Evolutionary conservation across 2,329 filamentous ascomycete species (phyloP).

Genomic region (Trichophyton equinum): DNA sequence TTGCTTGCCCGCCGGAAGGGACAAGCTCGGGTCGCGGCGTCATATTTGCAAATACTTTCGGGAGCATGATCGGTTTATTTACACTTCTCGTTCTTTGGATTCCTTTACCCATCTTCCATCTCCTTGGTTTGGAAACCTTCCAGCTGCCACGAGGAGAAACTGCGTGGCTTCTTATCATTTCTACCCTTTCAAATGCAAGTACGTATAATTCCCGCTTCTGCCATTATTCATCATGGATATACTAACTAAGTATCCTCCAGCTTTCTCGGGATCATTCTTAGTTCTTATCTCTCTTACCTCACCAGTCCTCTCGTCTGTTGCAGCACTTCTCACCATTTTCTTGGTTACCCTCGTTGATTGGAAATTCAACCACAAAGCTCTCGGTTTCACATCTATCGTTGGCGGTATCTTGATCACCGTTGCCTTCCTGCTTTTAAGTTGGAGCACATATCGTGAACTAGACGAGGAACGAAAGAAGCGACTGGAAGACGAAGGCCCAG

Average conservation of each 20-base stretch:
- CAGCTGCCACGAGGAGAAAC: conserved; percentile 66
- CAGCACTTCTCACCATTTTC: conserved; percentile 90
- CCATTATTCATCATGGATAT: background rate
- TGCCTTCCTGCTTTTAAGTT: conserved; percentile 77
- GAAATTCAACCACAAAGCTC: conserved; percentile 62
- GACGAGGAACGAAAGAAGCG: conserved; percentile 62
- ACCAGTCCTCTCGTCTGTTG: conserved; percentile 83
- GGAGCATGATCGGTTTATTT: conserved; percentile 72
- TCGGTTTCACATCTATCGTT: conserved; percentile 60
- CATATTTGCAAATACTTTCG: conserved; percentile 90
- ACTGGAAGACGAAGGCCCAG: conserved; percentile 29
- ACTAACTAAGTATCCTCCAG: conserved; percentile 15
- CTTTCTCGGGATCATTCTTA: conserved; percentile 84
- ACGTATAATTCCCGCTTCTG: conserved; percentile 22
- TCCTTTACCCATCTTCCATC: conserved; percentile 72
- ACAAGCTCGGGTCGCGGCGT: conserved; percentile 75
- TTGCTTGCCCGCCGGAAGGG: conserved; percentile 85
- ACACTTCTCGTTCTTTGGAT: conserved; percentile 85
- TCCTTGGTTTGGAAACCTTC: conserved; percentile 67
- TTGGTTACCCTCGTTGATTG: conserved; percentile 88
- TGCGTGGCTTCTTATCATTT: conserved; percentile 66
- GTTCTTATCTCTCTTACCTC: conserved; percentile 86
- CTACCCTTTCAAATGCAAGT: conserved; percentile 74
- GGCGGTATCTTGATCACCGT: conserved; percentile 81
- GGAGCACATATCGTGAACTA: conserved; percentile 90